Percentiles rank a stretch among this genome's conserved stretches.
phyloP scores from a whole-genome alignment of 2,329 filamentous ascomycete species.

The Trichoderma sp. region DNA sequence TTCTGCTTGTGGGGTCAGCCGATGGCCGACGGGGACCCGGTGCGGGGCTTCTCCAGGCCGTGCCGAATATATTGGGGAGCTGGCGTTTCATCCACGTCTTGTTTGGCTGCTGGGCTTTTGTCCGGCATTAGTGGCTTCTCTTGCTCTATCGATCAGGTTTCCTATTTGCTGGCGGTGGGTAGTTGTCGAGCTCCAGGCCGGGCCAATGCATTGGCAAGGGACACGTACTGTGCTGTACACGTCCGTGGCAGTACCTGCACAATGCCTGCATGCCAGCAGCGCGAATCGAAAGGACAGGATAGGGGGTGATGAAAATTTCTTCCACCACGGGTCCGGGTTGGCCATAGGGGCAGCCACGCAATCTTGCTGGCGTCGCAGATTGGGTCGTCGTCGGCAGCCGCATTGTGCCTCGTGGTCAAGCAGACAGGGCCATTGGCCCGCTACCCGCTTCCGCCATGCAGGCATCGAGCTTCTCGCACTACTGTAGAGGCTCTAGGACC shows the following conservation, averaged over 20 bases:
- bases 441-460: conserved; percentile 16
- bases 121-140: conserved; percentile 6
- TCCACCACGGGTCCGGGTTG: not conserved
- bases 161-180: not conserved
- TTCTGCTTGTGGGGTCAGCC: conserved; percentile 16
- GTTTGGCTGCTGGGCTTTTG: not conserved
- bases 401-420: conserved; percentile 15
- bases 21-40: conserved; percentile 17
- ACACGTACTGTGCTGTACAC: not conserved
- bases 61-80: conserved; percentile 6
- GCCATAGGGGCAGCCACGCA: conserved; percentile 10
- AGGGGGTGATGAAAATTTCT: conserved; percentile 1
- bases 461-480: not conserved
- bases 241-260: not conserved
- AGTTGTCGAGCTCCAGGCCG: not conserved
- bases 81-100: conserved; percentile 4
- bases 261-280: not conserved
- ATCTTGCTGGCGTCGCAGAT: conserved; percentile 10
- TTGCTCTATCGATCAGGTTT: not conserved
- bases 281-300: not conserved
- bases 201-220: not conserved
- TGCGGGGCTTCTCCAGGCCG: conserved; percentile 19
- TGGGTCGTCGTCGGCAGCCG: not conserved
- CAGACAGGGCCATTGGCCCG: conserved; percentile 10
- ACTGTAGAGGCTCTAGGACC: not conserved